Conservation (phyloP, 257 asterid genomes). For the Vinca minor region DNA sequence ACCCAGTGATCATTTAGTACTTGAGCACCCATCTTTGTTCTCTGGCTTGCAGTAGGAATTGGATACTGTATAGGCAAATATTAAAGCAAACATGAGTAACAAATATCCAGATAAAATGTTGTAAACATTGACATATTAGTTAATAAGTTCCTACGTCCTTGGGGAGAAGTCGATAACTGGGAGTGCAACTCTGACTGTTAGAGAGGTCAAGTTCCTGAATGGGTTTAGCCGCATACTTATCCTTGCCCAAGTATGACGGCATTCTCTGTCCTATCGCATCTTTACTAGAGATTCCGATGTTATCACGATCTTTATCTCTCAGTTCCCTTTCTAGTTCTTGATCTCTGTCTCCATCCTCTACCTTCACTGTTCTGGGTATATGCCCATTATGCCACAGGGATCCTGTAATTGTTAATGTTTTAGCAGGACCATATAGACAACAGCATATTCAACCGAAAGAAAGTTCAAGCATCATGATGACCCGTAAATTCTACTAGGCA, state of each 20-base stretch:
- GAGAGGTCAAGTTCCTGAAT: constrained; percentile 97
- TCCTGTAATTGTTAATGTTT: constrained; percentile 39
- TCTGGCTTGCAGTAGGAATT: constrained; percentile 64
- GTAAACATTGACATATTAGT: constrained; percentile 13
- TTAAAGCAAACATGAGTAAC: constrained; percentile 21
- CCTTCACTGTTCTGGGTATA: constrained; percentile 31
- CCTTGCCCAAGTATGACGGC: constrained; percentile 53
- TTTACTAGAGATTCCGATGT: constrained; percentile 39
- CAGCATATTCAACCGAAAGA: background rate
- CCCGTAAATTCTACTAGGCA: constrained; percentile 4
- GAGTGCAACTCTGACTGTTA: constrained; percentile 73
- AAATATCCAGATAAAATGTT: constrained; percentile 14
- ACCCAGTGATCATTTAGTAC: constrained; percentile 95
- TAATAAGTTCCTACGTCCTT: constrained; percentile 52
- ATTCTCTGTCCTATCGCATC: constrained; percentile 53
- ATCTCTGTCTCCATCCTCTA: constrained; percentile 44
- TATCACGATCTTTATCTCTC: constrained; percentile 38
- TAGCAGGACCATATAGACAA: constrained; percentile 10
- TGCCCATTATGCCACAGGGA: constrained; percentile 46
- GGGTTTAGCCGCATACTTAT: constrained; percentile 62
- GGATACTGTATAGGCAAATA: constrained; percentile 60
- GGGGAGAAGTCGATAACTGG: constrained; percentile 91
- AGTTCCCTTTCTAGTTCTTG: constrained; percentile 43
- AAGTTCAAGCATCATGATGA: background rate
- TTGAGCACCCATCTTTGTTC: constrained; percentile 54